A percentile compares a stretch with the other conserved stretches of the same genome.
Conservation (phyloP, 176 grass and related monocot genomes). For the Cymbopogon citratus region DNA sequence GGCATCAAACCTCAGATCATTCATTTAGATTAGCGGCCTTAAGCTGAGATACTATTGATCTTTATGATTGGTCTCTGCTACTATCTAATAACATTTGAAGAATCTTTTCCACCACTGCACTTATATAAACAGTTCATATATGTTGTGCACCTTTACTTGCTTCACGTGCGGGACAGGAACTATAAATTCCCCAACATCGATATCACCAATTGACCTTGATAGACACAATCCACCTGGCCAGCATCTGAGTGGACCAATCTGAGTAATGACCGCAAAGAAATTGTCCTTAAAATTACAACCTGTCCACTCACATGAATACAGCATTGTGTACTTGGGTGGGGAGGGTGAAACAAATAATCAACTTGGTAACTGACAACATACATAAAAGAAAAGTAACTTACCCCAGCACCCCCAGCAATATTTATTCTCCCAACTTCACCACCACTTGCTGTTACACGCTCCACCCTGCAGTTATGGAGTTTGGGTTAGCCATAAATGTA, state of each 20-base stretch:
- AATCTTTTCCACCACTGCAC: constrained; percentile 24
- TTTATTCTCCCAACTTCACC: constrained; percentile 97
- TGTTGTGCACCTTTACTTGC: constrained; percentile 83
- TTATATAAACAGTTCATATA: not conserved
- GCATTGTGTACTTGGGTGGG: not conserved
- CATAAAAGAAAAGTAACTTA: constrained; percentile 37
- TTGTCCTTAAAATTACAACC: not conserved
- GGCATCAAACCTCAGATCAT: constrained; percentile 27
- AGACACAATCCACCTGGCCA: constrained; percentile 98
- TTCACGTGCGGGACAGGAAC: constrained; percentile 97
- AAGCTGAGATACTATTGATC: constrained; percentile 12
- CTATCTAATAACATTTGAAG: constrained; percentile 23
- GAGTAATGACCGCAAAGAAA: constrained; percentile 38
- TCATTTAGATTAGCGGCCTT: constrained; percentile 12
- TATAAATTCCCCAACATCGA: constrained; percentile 92
- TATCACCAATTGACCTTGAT: constrained; percentile 97
- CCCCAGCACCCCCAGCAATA: constrained; percentile 74
- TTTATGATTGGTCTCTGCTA: constrained; percentile 28
- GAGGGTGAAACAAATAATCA: not conserved
- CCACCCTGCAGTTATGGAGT: constrained; percentile 47
- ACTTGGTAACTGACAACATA: constrained; percentile 16
- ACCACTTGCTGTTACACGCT: constrained; percentile 79
- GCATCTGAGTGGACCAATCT: constrained; percentile 98
- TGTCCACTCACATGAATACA: not conserved
- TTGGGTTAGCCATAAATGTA: constrained; percentile 24